phyloP scores from a whole-genome alignment of 2,329 filamentous ascomycete species.

The Neophaeococcomyces mojaviensis region DNA sequence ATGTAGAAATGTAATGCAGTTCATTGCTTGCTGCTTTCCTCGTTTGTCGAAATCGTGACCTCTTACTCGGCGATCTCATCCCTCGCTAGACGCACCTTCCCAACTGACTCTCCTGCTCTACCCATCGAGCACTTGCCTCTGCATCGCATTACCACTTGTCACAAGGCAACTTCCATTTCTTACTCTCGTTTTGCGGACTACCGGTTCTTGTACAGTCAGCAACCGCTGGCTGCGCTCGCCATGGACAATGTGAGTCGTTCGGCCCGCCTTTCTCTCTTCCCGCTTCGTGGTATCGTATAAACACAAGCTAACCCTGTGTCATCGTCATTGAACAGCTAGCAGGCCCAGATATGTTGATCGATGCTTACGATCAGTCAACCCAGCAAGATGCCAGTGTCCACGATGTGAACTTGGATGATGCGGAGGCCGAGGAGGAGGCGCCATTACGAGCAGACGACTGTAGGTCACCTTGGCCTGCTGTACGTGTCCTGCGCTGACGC shows the following conservation, averaged over 20 bases:
- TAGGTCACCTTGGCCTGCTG: conserved; percentile 26
- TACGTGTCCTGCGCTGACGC: not conserved
- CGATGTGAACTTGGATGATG: conserved; percentile 55
- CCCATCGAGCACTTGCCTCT: too few relatives aligned
- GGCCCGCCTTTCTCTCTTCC: conserved; percentile 10
- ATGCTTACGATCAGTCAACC: conserved; percentile 49
- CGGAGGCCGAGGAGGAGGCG: conserved; percentile 48
- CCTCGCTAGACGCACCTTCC: too few relatives aligned
- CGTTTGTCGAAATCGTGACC: too few relatives aligned
- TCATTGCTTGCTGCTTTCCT: too few relatives aligned
- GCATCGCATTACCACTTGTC: not conserved
- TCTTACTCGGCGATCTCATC: too few relatives aligned
- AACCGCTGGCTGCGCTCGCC: conserved; percentile 18
- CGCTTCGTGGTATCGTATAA: not conserved
- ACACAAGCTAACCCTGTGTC: conserved; percentile 26
- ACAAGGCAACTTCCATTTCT: not conserved
- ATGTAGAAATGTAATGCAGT: too few relatives aligned
- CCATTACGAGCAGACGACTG: conserved; percentile 52
- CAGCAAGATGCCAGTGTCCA: conserved; percentile 57
- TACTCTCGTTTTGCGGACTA: too few relatives aligned
- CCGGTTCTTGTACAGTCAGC: not conserved
- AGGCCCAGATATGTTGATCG: conserved; percentile 57
- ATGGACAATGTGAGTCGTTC: conserved; percentile 38
- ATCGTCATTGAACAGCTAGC: conserved; percentile 37
- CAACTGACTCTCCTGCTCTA: too few relatives aligned